Conservation (phyloP, 2,329 filamentous ascomycete species). For the Phaeosphaeria sp. region DNA sequence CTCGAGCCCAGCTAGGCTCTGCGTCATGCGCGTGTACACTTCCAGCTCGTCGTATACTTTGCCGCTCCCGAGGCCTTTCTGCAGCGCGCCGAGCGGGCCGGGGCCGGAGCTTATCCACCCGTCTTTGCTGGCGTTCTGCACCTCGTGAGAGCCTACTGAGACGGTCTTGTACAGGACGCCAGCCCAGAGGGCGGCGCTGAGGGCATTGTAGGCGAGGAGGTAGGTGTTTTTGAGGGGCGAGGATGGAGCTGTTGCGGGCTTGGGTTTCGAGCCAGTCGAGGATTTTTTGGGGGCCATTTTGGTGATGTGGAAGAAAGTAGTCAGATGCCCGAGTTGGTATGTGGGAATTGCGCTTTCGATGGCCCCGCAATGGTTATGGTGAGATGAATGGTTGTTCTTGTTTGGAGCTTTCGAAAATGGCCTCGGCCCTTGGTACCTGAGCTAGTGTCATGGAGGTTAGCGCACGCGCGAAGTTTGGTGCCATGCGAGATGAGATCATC, state of each 20-base stretch:
- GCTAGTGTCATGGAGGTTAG: slow-evolving; percentile 2
- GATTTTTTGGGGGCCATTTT: slow-evolving; percentile 10
- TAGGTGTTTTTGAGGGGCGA: slow-evolving; percentile 57
- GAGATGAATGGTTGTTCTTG: not conserved
- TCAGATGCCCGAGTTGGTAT: no score
- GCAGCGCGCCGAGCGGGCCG: slow-evolving; percentile 7
- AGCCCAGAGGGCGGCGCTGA: slow-evolving; percentile 79
- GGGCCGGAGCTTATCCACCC: slow-evolving; percentile 16
- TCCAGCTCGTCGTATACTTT: slow-evolving; percentile 69
- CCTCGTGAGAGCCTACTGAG: slow-evolving; percentile 53
- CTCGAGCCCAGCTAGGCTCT: slow-evolving; percentile 84
- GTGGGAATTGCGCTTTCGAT: not conserved
- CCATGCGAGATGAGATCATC: slow-evolving; percentile 26
- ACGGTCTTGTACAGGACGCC: slow-evolving; percentile 75
- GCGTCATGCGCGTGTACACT: slow-evolving; percentile 76
- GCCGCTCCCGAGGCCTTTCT: slow-evolving; percentile 36
- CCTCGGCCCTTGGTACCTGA: slow-evolving; percentile 2
- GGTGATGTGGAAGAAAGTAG: not conserved
- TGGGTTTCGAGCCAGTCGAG: not conserved
- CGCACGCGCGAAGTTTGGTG: not conserved
- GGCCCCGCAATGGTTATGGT: not conserved
- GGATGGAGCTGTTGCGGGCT: not conserved
- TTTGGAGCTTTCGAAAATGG: not conserved
- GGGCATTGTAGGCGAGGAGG: slow-evolving; percentile 83
- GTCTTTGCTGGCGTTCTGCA: slow-evolving; percentile 18